These are phyloP conservation scores for Mycosarcoma maydis DNA, from an alignment of 1,284 basidiomycete species.

Conservation along the genomic window DNA sequence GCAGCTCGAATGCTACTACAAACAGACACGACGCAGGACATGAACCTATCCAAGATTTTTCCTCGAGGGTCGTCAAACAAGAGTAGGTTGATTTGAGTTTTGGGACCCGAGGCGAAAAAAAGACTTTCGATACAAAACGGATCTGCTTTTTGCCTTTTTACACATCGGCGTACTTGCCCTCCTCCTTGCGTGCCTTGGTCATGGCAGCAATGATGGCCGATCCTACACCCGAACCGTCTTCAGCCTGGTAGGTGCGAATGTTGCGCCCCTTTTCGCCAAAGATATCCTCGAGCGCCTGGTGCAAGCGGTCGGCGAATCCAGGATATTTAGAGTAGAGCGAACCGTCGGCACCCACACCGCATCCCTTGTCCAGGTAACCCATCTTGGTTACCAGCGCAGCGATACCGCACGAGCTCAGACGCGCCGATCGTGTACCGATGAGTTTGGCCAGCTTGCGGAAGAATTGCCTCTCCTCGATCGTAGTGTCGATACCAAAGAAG, in stretches of 20 bases:
- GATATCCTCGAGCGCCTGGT: slow-evolving; percentile 64
- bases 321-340: slow-evolving; percentile 64
- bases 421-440: slow-evolving; percentile 64
- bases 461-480: slow-evolving; percentile 62
- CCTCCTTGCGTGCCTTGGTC: slow-evolving; percentile 59
- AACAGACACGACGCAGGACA: no score
- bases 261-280: slow-evolving; percentile 62
- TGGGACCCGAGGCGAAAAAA: no score
- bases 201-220: slow-evolving; percentile 65
- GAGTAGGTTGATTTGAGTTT: no score
- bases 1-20: no score
- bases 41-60: no score
- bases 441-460: slow-evolving; percentile 76
- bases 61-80: no score
- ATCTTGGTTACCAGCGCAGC: slow-evolving; percentile 64
- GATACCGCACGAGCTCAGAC: slow-evolving; percentile 63
- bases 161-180: slow-evolving; percentile 51
- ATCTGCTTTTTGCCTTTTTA: slow-evolving; percentile 7
- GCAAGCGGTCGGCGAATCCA: slow-evolving; percentile 60
- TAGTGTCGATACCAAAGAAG: slow-evolving; percentile 66
- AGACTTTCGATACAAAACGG: not conserved
- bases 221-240: slow-evolving; percentile 64
- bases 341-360: slow-evolving; percentile 62
- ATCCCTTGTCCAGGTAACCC: slow-evolving; percentile 60
- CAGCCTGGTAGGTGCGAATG: slow-evolving; percentile 61